Conservation (phyloP, 2,329 filamentous ascomycete genomes). For the Xylaria polymorpha region DNA sequence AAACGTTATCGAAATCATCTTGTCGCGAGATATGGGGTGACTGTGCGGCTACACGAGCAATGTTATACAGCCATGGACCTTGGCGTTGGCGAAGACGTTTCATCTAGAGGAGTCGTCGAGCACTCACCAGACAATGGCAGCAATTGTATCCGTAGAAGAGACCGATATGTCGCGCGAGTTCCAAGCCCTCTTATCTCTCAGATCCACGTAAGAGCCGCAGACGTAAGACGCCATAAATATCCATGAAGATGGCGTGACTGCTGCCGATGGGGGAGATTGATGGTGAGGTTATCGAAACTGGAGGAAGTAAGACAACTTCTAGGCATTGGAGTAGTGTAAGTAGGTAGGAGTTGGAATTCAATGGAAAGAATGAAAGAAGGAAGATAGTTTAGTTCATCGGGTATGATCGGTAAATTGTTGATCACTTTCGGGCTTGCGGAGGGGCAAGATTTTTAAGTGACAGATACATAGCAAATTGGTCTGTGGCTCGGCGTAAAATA, state of each 20-base stretch:
- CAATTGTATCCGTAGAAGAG: background rate
- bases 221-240: background rate
- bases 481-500: background rate
- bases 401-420: background rate
- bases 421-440: background rate
- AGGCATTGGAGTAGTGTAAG: background rate
- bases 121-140: no score
- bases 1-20: background rate
- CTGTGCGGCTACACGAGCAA: background rate
- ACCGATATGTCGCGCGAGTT: background rate
- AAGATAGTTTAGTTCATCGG: background rate
- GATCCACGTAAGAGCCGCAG: background rate
- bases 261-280: background rate
- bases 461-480: background rate
- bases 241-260: background rate
- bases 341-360: background rate
- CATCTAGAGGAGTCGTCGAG: background rate
- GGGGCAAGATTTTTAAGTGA: background rate
- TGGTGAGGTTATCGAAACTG: background rate
- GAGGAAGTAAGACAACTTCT: background rate
- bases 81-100: background rate
- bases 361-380: background rate
- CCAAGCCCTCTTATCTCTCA: background rate
- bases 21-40: background rate
- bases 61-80: background rate